These are phyloP conservation scores for Boletellus deceptivus DNA, from an alignment of 1,284 basidiomycete genomes.

Conservation along the genomic window DNA sequence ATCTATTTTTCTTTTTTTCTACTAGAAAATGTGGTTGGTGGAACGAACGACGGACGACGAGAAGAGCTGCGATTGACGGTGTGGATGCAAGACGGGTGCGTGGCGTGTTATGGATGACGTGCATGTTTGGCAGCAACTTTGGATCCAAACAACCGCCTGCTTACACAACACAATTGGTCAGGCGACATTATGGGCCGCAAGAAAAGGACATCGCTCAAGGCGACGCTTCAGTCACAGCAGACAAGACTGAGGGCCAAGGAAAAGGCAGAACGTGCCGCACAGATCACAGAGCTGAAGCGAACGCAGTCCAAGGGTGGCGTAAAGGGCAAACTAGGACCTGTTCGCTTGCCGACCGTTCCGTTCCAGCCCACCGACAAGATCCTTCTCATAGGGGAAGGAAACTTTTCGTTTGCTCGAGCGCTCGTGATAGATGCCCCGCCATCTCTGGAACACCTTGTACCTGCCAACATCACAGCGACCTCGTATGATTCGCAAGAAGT, in stretches of 20 bases:
- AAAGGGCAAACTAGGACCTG: constrained; percentile 25
- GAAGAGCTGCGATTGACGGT: neutral
- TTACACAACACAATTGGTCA: neutral
- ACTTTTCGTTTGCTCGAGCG: constrained; percentile 90
- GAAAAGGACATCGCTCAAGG: constrained; percentile 58
- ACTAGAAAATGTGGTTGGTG: neutral
- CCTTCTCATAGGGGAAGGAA: constrained; percentile 91
- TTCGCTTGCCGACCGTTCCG: constrained; percentile 58
- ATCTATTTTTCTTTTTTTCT: neutral
- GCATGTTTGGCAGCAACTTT: constrained; percentile 34
- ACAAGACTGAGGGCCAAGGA: constrained; percentile 60
- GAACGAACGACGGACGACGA: constrained; percentile 15
- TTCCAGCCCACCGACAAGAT: constrained; percentile 77
- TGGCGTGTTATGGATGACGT: constrained; percentile 24
- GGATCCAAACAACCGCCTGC: constrained; percentile 36
- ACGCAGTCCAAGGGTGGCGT: constrained; percentile 34
- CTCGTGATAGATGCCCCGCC: constrained; percentile 58
- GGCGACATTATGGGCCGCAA: constrained; percentile 38
- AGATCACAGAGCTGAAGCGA: constrained; percentile 48
- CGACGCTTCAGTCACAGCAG: constrained; percentile 66
- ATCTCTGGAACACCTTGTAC: constrained; percentile 53
- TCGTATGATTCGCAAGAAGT: constrained; percentile 80
- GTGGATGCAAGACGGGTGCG: neutral
- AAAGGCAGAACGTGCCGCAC: constrained; percentile 47
- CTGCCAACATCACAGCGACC: constrained; percentile 79